A percentile compares a stretch with the other conserved stretches of the same genome.
Evolutionary conservation across 805 yeast species (phyloP).

Genomic region (Wickerhamomyces xylosicus): DNA sequence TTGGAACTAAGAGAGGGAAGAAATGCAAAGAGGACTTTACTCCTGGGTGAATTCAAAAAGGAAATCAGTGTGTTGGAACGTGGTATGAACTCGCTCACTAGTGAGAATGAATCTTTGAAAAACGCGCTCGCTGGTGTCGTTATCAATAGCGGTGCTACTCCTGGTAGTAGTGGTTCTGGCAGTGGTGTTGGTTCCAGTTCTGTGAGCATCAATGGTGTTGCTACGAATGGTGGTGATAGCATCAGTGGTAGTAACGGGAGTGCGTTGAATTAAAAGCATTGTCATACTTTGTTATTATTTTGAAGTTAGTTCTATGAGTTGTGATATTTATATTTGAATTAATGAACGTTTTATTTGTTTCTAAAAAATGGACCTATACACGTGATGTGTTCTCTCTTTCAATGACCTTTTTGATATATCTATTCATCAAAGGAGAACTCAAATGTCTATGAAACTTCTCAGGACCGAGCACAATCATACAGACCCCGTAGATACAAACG

Average conservation of each 20-base stretch:
- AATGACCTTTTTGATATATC: constrained; percentile 18
- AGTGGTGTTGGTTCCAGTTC: too few relatives aligned
- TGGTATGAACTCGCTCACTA: constrained; percentile 7
- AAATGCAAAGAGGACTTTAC: constrained; percentile 11
- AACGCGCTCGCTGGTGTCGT: not conserved
- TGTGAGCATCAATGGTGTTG: too few relatives aligned
- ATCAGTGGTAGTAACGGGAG: too few relatives aligned
- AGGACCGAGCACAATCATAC: constrained; percentile 45
- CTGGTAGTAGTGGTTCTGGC: too few relatives aligned
- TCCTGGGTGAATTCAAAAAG: constrained; percentile 17
- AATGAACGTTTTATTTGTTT: too few relatives aligned
- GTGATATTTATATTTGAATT: too few relatives aligned
- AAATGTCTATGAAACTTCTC: constrained; percentile 35
- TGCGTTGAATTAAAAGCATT: too few relatives aligned
- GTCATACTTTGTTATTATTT: too few relatives aligned
- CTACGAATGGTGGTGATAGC: too few relatives aligned
- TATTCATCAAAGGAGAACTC: constrained; percentile 22
- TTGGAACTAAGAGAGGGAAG: constrained; percentile 12
- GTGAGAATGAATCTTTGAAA: constrained; percentile 13
- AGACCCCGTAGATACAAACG: constrained; percentile 44
- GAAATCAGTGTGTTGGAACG: constrained; percentile 16
- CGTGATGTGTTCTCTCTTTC: constrained; percentile 9
- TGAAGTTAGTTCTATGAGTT: too few relatives aligned
- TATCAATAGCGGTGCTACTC: too few relatives aligned
- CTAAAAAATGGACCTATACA: too few relatives aligned